These are phyloP conservation scores for Lobosporangium transversale DNA, from an alignment of 192 early-diverging fungal genomes.

Conservation along the genomic window DNA sequence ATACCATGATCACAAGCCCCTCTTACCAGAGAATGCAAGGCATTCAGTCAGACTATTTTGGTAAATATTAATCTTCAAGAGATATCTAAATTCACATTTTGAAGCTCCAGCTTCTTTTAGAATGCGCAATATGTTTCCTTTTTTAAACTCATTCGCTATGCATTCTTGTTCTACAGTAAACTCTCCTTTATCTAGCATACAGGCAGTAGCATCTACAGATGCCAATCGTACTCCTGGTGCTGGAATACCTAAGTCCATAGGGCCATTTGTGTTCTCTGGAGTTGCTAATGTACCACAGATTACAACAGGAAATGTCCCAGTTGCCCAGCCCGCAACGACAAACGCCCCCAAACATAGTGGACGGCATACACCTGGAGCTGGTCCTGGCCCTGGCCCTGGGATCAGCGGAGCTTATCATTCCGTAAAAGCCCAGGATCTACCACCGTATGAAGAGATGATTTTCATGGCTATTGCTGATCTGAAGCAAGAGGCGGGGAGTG, in stretches of 20 bases:
- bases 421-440: conserved; percentile 47
- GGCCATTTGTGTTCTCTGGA: background rate
- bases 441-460: conserved; percentile 65
- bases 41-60: conserved; percentile 31
- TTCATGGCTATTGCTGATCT: conserved; percentile 56
- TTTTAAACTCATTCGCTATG: conserved; percentile 8
- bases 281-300: background rate
- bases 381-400: conserved; percentile 11
- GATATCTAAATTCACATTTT: background rate
- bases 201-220: background rate
- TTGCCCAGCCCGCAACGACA: conserved; percentile 25
- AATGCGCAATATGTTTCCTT: background rate
- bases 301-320: background rate
- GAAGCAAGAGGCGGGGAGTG: conserved; percentile 51
- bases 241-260: too few species aligned
- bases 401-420: conserved; percentile 14
- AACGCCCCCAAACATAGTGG: conserved; percentile 5
- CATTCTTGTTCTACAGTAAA: conserved; percentile 6
- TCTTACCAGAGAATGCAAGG: background rate
- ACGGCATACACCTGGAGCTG: conserved; percentile 14
- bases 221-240: too few species aligned
- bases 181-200: background rate
- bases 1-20: background rate
- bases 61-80: conserved; percentile 13
- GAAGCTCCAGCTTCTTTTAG: background rate